A percentile compares a stretch with the other conserved stretches of the same genome.
These are phyloP conservation scores for Leavenworthia alabamica DNA, from an alignment of 345 rosid genomes.

Conservation along the genomic window DNA sequence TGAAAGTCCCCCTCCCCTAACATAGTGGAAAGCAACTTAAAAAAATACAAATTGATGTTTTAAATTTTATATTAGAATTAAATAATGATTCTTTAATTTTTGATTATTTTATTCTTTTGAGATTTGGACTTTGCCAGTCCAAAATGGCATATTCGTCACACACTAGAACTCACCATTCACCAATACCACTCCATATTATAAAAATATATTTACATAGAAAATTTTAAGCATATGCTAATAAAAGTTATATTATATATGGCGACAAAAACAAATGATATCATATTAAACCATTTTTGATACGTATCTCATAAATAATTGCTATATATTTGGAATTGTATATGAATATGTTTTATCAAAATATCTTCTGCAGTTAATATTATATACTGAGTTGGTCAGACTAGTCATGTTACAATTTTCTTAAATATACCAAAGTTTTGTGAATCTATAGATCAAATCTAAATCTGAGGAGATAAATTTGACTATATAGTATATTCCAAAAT, in stretches of 20 bases:
- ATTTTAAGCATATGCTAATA: constrained; percentile 7
- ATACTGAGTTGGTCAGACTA: constrained; percentile 1
- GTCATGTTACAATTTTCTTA: background rate
- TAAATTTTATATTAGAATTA: no score
- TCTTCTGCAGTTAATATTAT: constrained; percentile 13
- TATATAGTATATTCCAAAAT: background rate
- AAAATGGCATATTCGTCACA: constrained; percentile 17
- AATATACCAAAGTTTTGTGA: background rate
- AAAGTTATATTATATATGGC: no score
- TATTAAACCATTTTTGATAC: constrained; percentile 16
- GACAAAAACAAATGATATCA: background rate
- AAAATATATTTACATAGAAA: constrained; percentile 1
- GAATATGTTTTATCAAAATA: constrained; percentile 23
- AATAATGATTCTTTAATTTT: no score
- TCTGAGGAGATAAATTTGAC: background rate
- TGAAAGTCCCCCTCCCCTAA: background rate
- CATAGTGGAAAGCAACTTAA: no score
- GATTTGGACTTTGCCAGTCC: constrained; percentile 23
- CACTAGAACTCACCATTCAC: no score
- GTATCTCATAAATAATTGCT: constrained; percentile 12
- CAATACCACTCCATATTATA: no score
- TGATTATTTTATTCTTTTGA: constrained; percentile 13
- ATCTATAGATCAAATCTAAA: background rate
- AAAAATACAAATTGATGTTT: background rate
- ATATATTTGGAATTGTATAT: background rate